Evolutionary conservation across 371 early-diverging fungal genomes (phyloP).

Genomic region (Haplosporangium sp.): DNA sequence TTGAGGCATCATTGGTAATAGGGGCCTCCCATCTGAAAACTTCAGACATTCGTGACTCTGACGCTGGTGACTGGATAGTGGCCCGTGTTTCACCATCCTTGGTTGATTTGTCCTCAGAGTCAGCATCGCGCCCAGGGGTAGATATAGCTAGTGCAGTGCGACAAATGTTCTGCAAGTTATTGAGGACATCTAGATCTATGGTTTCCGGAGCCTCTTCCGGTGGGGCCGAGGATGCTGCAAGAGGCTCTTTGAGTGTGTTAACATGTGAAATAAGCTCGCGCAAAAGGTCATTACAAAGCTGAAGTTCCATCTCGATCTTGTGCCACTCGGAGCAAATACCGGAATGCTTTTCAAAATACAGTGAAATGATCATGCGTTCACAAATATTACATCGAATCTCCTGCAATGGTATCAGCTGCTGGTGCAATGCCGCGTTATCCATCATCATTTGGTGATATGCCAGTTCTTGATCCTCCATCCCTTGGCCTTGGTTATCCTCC

Average conservation of each 20-base stretch:
- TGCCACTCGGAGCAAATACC: slow-evolving; percentile 82
- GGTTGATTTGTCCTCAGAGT: slow-evolving; percentile 33
- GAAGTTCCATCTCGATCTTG: slow-evolving; percentile 81
- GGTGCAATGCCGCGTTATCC: slow-evolving; percentile 25
- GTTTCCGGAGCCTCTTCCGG: slow-evolving; percentile 11
- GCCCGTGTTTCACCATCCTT: slow-evolving; percentile 27
- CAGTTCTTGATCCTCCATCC: slow-evolving; percentile 13
- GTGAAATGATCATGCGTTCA: slow-evolving; percentile 78
- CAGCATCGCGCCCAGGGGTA: slow-evolving; percentile 64
- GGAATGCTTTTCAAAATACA: slow-evolving; percentile 84
- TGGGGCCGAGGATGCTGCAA: neutral
- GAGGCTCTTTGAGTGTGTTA: slow-evolving; percentile 60
- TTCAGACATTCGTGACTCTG: slow-evolving; percentile 65
- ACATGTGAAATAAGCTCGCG: slow-evolving; percentile 70
- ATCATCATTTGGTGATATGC: slow-evolving; percentile 15
- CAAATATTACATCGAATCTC: slow-evolving; percentile 83
- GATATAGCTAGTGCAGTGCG: slow-evolving; percentile 64
- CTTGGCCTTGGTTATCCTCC: slow-evolving; percentile 27
- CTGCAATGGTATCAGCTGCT: slow-evolving; percentile 56
- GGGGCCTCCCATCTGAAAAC: slow-evolving; percentile 69
- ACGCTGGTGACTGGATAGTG: slow-evolving; percentile 61
- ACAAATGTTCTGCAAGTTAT: slow-evolving; percentile 27
- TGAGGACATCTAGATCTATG: slow-evolving; percentile 23
- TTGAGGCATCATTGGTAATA: slow-evolving; percentile 55
- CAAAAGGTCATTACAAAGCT: slow-evolving; percentile 78